Conservation (phyloP, 495 filamentous ascomycete genomes). For the Penicillium silybi region DNA sequence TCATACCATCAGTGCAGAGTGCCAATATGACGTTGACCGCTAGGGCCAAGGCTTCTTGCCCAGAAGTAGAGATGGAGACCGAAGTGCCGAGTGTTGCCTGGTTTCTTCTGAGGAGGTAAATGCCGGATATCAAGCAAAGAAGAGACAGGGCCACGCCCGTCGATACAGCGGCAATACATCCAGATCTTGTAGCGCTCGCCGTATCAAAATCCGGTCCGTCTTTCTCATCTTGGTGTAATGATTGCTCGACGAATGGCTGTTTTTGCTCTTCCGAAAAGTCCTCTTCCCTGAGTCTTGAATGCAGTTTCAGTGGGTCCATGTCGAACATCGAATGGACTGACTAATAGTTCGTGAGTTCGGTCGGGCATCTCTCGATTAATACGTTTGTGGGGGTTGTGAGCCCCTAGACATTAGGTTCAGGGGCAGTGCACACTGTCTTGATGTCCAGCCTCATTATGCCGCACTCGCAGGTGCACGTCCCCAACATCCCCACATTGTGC, state of each 20-base stretch:
- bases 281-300: neutral
- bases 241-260: neutral
- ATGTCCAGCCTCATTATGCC: neutral
- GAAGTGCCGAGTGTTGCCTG: neutral
- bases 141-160: neutral
- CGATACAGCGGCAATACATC: neutral
- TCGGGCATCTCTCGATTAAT: neutral
- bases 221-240: neutral
- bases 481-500: neutral
- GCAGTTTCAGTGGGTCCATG: neutral
- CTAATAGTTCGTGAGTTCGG: neutral
- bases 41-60: neutral
- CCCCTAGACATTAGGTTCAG: neutral
- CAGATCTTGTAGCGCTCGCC: neutral
- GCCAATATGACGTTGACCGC: slow-evolving; percentile 28
- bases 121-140: neutral
- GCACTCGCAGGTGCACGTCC: neutral
- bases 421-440: neutral
- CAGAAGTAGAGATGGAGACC: neutral
- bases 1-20: slow-evolving; percentile 33
- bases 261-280: neutral
- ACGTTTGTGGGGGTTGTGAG: neutral
- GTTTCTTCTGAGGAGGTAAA: neutral
- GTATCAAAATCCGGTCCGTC: neutral
- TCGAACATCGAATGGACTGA: neutral